These are phyloP conservation scores for Pleurotus tuoliensis DNA, from an alignment of 768 basidiomycete genomes.

Conservation along the genomic window DNA sequence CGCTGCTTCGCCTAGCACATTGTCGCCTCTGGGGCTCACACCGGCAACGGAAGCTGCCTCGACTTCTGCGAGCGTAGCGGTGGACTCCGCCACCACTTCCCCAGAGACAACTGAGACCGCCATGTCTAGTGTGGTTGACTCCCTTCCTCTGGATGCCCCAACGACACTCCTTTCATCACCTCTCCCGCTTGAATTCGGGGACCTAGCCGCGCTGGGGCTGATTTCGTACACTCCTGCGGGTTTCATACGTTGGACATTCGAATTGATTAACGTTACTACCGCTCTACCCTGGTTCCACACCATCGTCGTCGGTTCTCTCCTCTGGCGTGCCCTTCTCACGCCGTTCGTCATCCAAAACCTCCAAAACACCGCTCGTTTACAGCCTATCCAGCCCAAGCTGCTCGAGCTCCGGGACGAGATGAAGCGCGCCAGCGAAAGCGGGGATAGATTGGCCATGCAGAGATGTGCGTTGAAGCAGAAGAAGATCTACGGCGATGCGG, in stretches of 20 bases:
- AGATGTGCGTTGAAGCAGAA: slow-evolving; percentile 49
- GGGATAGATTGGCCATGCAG: slow-evolving; percentile 46
- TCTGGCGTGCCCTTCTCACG: slow-evolving; percentile 58
- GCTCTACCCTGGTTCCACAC: slow-evolving; percentile 85
- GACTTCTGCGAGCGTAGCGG: background rate
- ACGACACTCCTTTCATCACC: slow-evolving; percentile 10
- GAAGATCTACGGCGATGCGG: slow-evolving; percentile 58
- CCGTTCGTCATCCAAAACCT: slow-evolving; percentile 57
- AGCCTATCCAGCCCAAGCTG: slow-evolving; percentile 54
- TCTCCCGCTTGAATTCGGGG: slow-evolving; percentile 63
- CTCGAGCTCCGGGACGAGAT: slow-evolving; percentile 44
- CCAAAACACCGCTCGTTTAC: slow-evolving; percentile 56
- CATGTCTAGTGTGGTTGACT: background rate
- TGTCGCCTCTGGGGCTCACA: background rate
- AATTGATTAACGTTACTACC: slow-evolving; percentile 63
- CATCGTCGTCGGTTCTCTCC: slow-evolving; percentile 59
- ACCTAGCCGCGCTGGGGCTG: slow-evolving; percentile 66
- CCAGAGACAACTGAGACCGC: background rate
- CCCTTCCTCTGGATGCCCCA: background rate
- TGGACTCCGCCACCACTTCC: background rate
- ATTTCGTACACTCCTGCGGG: slow-evolving; percentile 63
- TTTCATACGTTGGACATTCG: slow-evolving; percentile 56
- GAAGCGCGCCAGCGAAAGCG: slow-evolving; percentile 22
- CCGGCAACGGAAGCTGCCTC: background rate
- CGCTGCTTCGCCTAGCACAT: background rate